Evolutionary conservation across 495 filamentous ascomycete species (phyloP), one percentile per base, ranked within the genome.

Genomic region (Penicillium cinerascens): DNA sequence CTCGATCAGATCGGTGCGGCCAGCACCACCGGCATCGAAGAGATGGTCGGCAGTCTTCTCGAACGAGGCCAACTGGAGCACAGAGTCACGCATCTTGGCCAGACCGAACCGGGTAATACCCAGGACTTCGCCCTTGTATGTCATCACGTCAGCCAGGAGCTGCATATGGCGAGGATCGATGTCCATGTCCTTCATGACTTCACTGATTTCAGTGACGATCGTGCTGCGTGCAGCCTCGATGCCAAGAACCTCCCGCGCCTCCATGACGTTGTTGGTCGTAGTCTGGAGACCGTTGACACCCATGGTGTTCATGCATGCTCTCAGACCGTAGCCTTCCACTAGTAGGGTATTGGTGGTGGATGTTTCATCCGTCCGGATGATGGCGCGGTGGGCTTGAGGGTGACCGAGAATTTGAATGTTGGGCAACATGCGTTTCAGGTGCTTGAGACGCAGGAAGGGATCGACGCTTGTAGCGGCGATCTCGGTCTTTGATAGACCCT

Each of bases 141-240:
- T 98, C 93, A 98, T 98, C 33, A 97, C 91, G 52, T 98, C 95
- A n/a, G 93, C 92, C 15, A 98, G 81, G 7, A 98, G 82, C 67
- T 97, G 88, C 92, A 98, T 97, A 78, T 98, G 93, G 27, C 95
- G 87, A 23, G 93, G 93, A 75, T 98, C 93, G 58, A 98, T 97
- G 72, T 84, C 83, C 93, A 98, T 97, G 62, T 84, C 82, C 41
- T 77, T 81, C 91, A 96, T 96, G 64, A 96, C 91, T 18, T 68
- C 68, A 44, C 75, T 71, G 62, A 96, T 95, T 74, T 96, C 91
- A 16, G 71, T 74, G 39, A 91, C 81, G 61, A 96, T 95, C 13
- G 88, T 92, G 9, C 75, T 78, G 39, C 91, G 86, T 11, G 93
- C 93, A 7, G 95, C 93, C 73, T 98, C 93, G 56, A 98, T 97